Percentiles rank a stretch among this genome's conserved stretches.
These are phyloP conservation scores for Imleria badia DNA, from an alignment of 768 basidiomycete genomes.

Conservation along the genomic window DNA sequence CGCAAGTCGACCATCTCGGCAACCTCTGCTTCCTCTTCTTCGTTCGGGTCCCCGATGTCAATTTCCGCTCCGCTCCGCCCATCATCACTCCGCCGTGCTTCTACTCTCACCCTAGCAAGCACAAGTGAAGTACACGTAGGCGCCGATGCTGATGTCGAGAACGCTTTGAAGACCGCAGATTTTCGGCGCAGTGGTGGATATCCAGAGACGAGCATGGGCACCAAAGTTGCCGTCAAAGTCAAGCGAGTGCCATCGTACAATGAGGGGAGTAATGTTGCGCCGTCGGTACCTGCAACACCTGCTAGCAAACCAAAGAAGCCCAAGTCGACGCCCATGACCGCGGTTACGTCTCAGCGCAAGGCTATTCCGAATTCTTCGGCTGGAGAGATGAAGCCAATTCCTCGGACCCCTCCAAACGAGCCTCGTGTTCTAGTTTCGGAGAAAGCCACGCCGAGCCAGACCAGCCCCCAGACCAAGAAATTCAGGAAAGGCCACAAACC, in stretches of 20 bases:
- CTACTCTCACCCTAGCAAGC: constrained; percentile 32
- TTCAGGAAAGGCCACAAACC: constrained; percentile 36
- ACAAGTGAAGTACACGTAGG: constrained; percentile 14
- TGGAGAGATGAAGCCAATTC: constrained; percentile 11
- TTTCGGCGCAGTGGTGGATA: constrained; percentile 15
- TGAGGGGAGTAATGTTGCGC: neutral
- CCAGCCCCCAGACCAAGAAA: constrained; percentile 19
- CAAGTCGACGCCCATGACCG: neutral
- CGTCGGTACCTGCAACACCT: constrained; percentile 8
- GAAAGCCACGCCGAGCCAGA: constrained; percentile 21
- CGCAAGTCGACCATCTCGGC: constrained; percentile 32
- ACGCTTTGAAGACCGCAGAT: constrained; percentile 6
- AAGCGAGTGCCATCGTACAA: constrained; percentile 62
- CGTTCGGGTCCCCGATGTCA: constrained; percentile 39
- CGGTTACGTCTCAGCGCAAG: constrained; percentile 5
- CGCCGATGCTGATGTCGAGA: constrained; percentile 10
- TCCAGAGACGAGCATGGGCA: constrained; percentile 14
- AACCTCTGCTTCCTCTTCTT: constrained; percentile 31
- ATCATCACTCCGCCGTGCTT: constrained; percentile 43
- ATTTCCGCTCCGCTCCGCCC: constrained; percentile 37
- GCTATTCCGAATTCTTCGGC: neutral
- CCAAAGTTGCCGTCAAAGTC: constrained; percentile 23
- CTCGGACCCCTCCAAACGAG: constrained; percentile 29
- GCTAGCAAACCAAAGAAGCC: constrained; percentile 17
- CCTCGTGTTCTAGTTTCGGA: constrained; percentile 2